Evolutionary conservation across 176 grass and related monocot species (phyloP).

Genomic region (Eleusine indica): DNA sequence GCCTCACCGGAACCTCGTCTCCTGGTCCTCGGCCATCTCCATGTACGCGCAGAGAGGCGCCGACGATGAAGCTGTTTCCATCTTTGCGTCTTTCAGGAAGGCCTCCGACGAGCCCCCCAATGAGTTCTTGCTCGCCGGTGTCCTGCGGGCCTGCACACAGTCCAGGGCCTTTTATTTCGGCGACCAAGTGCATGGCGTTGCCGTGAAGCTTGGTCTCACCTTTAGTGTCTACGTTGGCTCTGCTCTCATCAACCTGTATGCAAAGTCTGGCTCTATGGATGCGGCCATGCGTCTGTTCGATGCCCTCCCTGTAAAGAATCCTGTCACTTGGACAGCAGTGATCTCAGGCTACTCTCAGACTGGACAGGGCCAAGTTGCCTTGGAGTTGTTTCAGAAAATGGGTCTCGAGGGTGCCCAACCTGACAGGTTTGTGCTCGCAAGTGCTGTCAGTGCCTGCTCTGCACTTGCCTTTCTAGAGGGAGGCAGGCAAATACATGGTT

Average conservation of each 20-base stretch:
- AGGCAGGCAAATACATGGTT: conserved; percentile 65
- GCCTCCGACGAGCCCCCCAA: conserved; percentile 40
- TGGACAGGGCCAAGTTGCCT: conserved; percentile 37
- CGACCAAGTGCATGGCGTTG: conserved; percentile 56
- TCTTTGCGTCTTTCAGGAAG: conserved; percentile 46
- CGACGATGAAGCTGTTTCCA: conserved; percentile 27
- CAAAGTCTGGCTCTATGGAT: conserved; percentile 57
- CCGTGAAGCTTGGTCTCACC: conserved; percentile 47
- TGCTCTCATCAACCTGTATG: conserved; percentile 58
- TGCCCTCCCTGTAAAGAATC: conserved; percentile 56
- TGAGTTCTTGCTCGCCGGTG: conserved; percentile 70
- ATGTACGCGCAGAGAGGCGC: conserved; percentile 56
- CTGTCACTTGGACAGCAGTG: conserved; percentile 69
- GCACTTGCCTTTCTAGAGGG: conserved; percentile 53
- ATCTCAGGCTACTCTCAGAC: conserved; percentile 61
- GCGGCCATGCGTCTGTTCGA: conserved; percentile 54
- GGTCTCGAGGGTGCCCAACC: conserved; percentile 34
- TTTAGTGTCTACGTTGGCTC: conserved; percentile 58
- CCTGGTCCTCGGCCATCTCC: conserved; percentile 80
- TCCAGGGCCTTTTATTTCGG: conserved; percentile 32
- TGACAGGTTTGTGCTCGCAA: conserved; percentile 70
- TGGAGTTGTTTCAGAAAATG: conserved; percentile 71
- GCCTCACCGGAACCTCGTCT: conserved; percentile 52
- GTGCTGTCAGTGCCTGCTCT: conserved; percentile 67
- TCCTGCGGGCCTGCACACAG: conserved; percentile 61